A percentile compares a stretch with the other conserved stretches of the same genome.
These are phyloP conservation scores for Liquidambar formosana DNA, from an alignment of 164 flowering plant genomes.

Conservation along the genomic window DNA sequence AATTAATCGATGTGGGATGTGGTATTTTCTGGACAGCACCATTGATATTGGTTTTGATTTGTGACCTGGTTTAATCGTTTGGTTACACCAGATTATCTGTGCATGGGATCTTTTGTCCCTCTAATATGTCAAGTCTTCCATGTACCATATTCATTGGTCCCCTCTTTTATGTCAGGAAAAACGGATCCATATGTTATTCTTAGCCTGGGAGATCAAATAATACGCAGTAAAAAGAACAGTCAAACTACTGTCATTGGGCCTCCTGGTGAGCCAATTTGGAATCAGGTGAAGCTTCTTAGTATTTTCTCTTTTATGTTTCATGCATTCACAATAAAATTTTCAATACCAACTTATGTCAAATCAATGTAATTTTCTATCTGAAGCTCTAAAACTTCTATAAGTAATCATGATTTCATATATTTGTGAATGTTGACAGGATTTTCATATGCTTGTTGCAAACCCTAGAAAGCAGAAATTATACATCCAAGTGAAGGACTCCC, in stretches of 20 bases:
- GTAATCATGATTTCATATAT: conserved; percentile 11
- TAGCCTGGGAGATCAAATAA: conserved; percentile 79
- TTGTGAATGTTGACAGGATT: conserved; percentile 62
- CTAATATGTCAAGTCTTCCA: not conserved
- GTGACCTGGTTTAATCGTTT: not conserved
- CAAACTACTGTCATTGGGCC: conserved; percentile 95
- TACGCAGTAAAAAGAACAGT: conserved; percentile 94
- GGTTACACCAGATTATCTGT: not conserved
- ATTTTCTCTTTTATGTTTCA: not conserved
- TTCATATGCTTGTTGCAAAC: conserved; percentile 81
- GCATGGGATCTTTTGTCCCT: not conserved
- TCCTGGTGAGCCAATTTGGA: conserved; percentile 98
- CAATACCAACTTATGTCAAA: not conserved
- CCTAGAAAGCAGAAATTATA: conserved; percentile 69
- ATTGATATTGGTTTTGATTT: not conserved
- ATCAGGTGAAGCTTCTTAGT: conserved; percentile 61
- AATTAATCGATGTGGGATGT: too few relatives aligned
- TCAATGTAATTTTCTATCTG: not conserved
- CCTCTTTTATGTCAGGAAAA: conserved; percentile 58
- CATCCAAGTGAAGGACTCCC: conserved; percentile 78
- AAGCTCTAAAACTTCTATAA: conserved; percentile 11
- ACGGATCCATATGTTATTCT: conserved; percentile 93
- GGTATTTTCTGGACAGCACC: too few relatives aligned
- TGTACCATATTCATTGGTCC: not conserved
- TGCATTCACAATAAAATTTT: not conserved